Base-by-base conservation (phyloP, 495 filamentous ascomycete genomes). In the Lasiosphaeria hispida region DNA sequence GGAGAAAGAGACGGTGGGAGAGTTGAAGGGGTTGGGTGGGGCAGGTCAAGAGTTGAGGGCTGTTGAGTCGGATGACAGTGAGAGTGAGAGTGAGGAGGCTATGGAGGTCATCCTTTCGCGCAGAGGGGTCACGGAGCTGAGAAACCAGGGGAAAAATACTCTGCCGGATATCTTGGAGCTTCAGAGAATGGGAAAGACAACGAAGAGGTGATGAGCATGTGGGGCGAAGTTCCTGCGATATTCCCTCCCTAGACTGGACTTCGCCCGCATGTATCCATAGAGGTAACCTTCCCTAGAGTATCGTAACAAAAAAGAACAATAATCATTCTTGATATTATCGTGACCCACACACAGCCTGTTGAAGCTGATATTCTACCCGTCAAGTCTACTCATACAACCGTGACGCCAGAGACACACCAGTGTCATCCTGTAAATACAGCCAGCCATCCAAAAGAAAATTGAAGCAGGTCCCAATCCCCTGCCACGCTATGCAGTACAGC, bases 301-400 rank as follows among this genome's bases (percentile, higher is more conserved):
- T 11, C 36, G 6, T 30, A 19, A 19, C 5, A 37, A 10, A 5
- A 3, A 23, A 1, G n/a, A 19, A 9, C 48, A 23, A 10, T 10
- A 23, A 3, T 10, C 17, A 45, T 30, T 13, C 10, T 10, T 45
- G 43, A 19, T 45, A 13, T 13, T n/a, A 3, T 5, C 10, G 18
- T 30, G 43, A 13, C 17, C 10, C 9, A 23, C 10, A 45, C 9
- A 23, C 10, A 45, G 7, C 42, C 1, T 23, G 42, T 13, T 30
- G 23, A 30, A 45, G 11, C 43, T 23, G 30, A 17, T 6, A 5
- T 11, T 45, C 43, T 15, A 10, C 30, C 5, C 8, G n/a, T 19
- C 18, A 19, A 30, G 10, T 23, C 7, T 57, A 57, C 35, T 57
- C 44, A 40, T 49, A 57, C 54, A 57, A n/a, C 33, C 54, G n/a